Base-by-base conservation (phyloP, 352 stramenopile species). In the Pythium brachiatum region DNA sequence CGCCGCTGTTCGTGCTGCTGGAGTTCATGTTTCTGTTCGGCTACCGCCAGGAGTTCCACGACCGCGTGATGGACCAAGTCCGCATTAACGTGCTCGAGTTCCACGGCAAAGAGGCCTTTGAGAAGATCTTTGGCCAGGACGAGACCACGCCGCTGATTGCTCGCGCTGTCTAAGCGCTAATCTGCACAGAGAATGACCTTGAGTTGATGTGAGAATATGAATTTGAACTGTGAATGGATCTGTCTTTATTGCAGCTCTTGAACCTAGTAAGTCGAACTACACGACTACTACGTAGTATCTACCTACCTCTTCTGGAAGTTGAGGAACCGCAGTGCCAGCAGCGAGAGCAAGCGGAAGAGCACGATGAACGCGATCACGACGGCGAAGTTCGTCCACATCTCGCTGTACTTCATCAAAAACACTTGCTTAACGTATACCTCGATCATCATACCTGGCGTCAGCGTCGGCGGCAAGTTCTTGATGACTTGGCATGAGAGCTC, bases 1-100 rank as follows among this genome's bases (percentile, higher is more conserved):
- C 88, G 6, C 86, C 88, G 2, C 82, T 97, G 65, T 97, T 97
- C 53, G 88, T 96, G 64, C 60, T 95, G 47, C 69, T 96, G 6
- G 86, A 95, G 39, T 60, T 84, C 13, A 70, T 95, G 3, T 89
- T 94, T 47, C 64, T 73, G 25, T 54, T 94, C 20, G 87, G 87
- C 26, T 95, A 93, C 65, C 84, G 81, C 43, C 73, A 69, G 11
- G 62, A 92, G 38, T 70, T 95, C 26, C 84, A 86, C 67, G 64
- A 75, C 43, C 76, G 77, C 31, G 76, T 90, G 18, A 68, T 76
- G 63, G 72, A 78, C 47, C 81, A 91, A 60, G 81, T 75, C 18
- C 65, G 72, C 38, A 69, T 86, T 57, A 90, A 92, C 57, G 68
- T 94, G 57, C 73, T 76, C 60, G 69, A 64, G 26, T 91, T 89